Percentiles rank a stretch among this genome's conserved stretches.
Conservation (phyloP, 139 green algal species). For the Mesotaenium endlicherianum region DNA sequence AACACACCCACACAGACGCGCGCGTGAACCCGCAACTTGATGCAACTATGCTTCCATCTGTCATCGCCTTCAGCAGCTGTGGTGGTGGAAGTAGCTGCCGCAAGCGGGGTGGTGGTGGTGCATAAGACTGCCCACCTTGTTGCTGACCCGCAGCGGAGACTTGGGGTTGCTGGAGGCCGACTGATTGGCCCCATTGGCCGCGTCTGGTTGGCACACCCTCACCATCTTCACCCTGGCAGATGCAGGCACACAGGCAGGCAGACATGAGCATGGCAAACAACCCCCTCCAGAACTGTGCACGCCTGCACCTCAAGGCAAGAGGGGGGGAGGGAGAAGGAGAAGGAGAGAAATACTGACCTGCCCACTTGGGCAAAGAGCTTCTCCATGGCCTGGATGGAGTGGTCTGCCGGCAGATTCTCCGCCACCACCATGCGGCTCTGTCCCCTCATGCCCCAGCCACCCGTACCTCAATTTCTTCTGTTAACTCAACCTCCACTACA, state of each 20-base stretch:
- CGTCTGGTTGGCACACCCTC: conserved; percentile 34
- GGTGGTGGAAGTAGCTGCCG: no score
- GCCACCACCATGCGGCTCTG: conserved; percentile 34
- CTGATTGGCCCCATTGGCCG: conserved; percentile 43
- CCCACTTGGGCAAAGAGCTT: conserved; percentile 40
- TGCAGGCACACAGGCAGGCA: neutral
- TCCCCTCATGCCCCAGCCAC: neutral
- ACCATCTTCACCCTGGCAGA: conserved; percentile 46
- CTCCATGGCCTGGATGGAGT: conserved; percentile 49
- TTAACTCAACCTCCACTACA: neutral
- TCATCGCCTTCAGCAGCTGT: no score
- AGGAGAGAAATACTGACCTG: conserved; percentile 25
- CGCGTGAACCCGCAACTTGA: no score
- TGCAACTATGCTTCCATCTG: no score
- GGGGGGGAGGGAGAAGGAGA: neutral
- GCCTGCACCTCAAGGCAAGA: neutral
- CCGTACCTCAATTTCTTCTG: neutral
- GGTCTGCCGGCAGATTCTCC: conserved; percentile 43
- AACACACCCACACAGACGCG: neutral
- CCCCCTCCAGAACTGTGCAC: neutral
- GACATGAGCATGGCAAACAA: neutral
- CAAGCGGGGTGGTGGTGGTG: no score
- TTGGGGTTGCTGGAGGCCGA: neutral
- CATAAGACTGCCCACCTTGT: conserved; percentile 36
- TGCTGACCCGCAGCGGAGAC: conserved; percentile 21